Percentiles rank a stretch among this genome's conserved stretches.
Evolutionary conservation across 768 basidiomycete species (phyloP).

Genomic region (Boletellus ananas): DNA sequence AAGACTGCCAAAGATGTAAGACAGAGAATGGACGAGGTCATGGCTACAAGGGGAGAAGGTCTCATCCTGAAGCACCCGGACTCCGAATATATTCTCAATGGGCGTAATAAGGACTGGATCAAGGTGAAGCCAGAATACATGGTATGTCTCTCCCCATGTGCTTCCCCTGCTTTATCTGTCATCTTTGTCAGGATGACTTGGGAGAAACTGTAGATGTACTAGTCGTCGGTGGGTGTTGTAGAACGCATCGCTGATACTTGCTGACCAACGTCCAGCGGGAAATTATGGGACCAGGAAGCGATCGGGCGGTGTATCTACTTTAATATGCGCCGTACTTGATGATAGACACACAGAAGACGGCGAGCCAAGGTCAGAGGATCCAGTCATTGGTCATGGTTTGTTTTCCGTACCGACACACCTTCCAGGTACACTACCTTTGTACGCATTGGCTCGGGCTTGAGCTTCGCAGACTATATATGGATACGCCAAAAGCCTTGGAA

Average conservation of each 20-base stretch:
- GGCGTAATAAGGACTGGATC: conserved; percentile 88
- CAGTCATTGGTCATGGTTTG: background rate
- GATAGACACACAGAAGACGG: conserved; percentile 54
- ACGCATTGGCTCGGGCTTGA: conserved; percentile 86
- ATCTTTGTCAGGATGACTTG: conserved; percentile 65
- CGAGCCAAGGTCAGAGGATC: conserved; percentile 52
- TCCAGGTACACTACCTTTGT: conserved; percentile 81
- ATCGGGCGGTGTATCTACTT: conserved; percentile 83
- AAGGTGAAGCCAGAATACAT: conserved; percentile 92
- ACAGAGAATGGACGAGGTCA: conserved; percentile 72
- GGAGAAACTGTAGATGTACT: conserved; percentile 91
- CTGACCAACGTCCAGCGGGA: conserved; percentile 48
- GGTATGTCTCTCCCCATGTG: conserved; percentile 37
- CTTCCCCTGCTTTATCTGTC: background rate
- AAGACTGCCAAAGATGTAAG: conserved; percentile 80
- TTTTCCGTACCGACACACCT: background rate
- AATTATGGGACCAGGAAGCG: conserved; percentile 87
- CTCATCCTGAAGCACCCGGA: conserved; percentile 85
- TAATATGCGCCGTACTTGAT: conserved; percentile 87
- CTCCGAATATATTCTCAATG: conserved; percentile 80
- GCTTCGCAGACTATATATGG: conserved; percentile 83
- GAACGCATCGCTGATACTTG: background rate
- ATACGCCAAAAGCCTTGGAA: conserved; percentile 83
- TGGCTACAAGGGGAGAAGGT: conserved; percentile 87
- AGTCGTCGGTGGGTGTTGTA: conserved; percentile 64